Evolutionary conservation across 2,329 filamentous ascomycete species (phyloP).

Genomic region (Cytospora paraplurivora): DNA sequence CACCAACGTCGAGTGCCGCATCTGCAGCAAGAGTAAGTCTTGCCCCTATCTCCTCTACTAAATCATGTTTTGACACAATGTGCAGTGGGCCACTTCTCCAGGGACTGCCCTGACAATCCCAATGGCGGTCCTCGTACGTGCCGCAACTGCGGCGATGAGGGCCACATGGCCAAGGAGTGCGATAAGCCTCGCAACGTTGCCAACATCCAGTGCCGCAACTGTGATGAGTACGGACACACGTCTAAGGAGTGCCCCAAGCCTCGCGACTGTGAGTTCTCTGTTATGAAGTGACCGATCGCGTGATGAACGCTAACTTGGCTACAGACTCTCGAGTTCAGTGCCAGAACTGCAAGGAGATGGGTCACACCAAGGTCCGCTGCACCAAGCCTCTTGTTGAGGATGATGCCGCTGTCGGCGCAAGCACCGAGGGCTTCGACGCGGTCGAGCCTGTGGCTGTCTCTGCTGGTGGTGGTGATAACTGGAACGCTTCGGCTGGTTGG

Average conservation of each 20-base stretch:
- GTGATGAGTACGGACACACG: slow-evolving; percentile 52
- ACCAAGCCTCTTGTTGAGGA: slow-evolving; percentile 37
- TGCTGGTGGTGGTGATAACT: slow-evolving; percentile 20
- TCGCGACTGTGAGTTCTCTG: slow-evolving; percentile 49
- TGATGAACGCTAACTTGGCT: slow-evolving; percentile 6
- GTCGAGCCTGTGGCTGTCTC: slow-evolving; percentile 18
- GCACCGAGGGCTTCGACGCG: slow-evolving; percentile 15
- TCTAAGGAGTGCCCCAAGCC: slow-evolving; percentile 57
- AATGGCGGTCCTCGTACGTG: slow-evolving; percentile 57
- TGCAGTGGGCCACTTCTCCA: slow-evolving; percentile 61
- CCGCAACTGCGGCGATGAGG: slow-evolving; percentile 61
- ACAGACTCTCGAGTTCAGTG: slow-evolving; percentile 59
- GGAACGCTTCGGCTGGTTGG: slow-evolving; percentile 6
- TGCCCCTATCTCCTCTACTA: background rate
- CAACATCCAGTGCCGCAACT: slow-evolving; percentile 53
- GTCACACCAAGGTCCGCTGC: slow-evolving; percentile 47
- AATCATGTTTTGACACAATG: background rate
- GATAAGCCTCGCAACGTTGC: slow-evolving; percentile 48
- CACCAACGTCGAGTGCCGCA: slow-evolving; percentile 65
- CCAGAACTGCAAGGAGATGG: slow-evolving; percentile 55
- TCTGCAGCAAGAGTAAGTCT: slow-evolving; percentile 61
- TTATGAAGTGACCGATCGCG: background rate
- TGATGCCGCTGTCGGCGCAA: slow-evolving; percentile 26
- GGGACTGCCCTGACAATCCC: slow-evolving; percentile 60
- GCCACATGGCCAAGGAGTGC: slow-evolving; percentile 66